Percentiles rank a stretch among this genome's conserved stretches.
phyloP scores from a whole-genome alignment of 1,284 basidiomycete genomes.

The Ganoderma boninense region DNA sequence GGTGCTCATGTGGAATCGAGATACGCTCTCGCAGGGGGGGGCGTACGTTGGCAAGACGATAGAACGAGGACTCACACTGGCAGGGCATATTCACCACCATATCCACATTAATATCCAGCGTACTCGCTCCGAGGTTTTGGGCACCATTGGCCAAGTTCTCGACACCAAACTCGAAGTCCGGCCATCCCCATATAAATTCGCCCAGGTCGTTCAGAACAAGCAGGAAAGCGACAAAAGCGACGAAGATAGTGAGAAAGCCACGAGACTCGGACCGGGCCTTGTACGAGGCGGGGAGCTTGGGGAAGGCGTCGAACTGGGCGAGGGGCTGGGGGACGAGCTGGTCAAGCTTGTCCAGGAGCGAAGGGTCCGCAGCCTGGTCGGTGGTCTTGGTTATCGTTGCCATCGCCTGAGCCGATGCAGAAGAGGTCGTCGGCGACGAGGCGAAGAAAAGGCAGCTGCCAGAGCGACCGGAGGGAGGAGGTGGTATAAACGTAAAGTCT shows the following conservation, averaged over 20 bases:
- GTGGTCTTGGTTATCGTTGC: slow-evolving; percentile 30
- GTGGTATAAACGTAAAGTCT: slow-evolving; percentile 30
- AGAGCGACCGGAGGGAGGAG: slow-evolving; percentile 25
- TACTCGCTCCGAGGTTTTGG: slow-evolving; percentile 68
- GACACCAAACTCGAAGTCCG: slow-evolving; percentile 86
- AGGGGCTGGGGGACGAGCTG: slow-evolving; percentile 61
- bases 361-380: slow-evolving; percentile 39
- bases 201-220: slow-evolving; percentile 88
- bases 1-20: background rate
- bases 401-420: slow-evolving; percentile 24
- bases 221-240: slow-evolving; percentile 75
- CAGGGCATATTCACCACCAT: slow-evolving; percentile 93
- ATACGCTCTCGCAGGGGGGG: background rate
- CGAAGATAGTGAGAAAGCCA: slow-evolving; percentile 88
- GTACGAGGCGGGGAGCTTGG: slow-evolving; percentile 91
- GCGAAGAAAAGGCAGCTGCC: slow-evolving; percentile 25
- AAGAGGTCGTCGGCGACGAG: slow-evolving; percentile 19
- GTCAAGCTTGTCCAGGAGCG: slow-evolving; percentile 65
- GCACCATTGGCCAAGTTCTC: slow-evolving; percentile 70
- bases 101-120: slow-evolving; percentile 89
- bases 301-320: slow-evolving; percentile 83
- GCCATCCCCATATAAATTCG: slow-evolving; percentile 93
- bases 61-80: slow-evolving; percentile 68
- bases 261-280: slow-evolving; percentile 86
- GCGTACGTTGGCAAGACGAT: background rate